Evolutionary conservation across 192 early-diverging fungal species (phyloP), one percentile per base, ranked within the genome.

Genomic region (Rhizophlyctis rosea): DNA sequence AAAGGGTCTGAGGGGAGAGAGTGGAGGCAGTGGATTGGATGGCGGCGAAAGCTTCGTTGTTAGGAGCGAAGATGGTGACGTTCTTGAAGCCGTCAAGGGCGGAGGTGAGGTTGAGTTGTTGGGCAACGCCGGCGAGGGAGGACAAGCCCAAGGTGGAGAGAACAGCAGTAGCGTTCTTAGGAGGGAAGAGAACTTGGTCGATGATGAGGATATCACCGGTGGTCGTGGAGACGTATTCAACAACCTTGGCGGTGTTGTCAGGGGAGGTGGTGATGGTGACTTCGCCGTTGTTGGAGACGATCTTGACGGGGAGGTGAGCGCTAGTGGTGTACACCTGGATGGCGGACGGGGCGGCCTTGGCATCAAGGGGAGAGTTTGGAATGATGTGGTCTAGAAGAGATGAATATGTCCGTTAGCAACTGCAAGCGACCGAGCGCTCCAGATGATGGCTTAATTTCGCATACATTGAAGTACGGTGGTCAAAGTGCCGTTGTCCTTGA

Each of bases 141-240:
- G 67, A 57, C 13, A 73, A 61, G 39, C 61, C 65, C 3, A 16
- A 7, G 3, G 2, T 4, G 27, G 52, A 59, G 36, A 57, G 24
- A 28, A 58, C 62, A 18, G 28, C 53, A 25, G 66, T 29, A 9
- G 67, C 54, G 33, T 4, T 32, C n/a, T 30, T 23, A 30, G 75
- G 80, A 30, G 76, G 74, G 27, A 61, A 51, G 25, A 81, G 61
- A 31, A 76, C 70, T 14, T 66, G 34, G 62, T 81, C 74, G 55
- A 81, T 70, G 50, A 76, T 59, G 71, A 78, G 74, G 34, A 81
- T 62, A 57, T 73, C 50, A 47, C 79, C 79, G 65, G 71, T 75
- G 68, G 50, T 23, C 62, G 69, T 50, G 31, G 63, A 48, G 60
- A 67, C 51, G 23, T 74, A 69, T 24, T 49, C 57, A 31, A 69